phyloP scores from a whole-genome alignment of 345 rosid species.

The Populus alba region DNA sequence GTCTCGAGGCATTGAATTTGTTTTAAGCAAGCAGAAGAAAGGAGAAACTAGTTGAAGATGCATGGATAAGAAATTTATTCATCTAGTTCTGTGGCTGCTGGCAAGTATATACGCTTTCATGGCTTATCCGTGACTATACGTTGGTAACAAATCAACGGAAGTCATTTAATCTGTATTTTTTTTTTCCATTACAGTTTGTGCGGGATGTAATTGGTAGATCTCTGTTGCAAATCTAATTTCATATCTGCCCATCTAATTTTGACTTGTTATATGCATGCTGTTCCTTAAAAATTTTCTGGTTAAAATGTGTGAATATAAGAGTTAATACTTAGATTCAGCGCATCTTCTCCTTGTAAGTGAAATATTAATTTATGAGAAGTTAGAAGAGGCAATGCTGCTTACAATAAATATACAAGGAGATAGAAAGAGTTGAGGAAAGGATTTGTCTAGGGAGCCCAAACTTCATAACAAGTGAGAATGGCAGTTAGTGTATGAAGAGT shows the following conservation, averaged over 20 bases:
- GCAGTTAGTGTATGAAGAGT: neutral
- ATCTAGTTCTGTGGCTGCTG: no score
- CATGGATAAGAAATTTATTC: no score
- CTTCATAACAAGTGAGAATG: neutral
- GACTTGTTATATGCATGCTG: neutral
- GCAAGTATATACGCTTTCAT: no score
- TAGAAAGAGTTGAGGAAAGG: neutral
- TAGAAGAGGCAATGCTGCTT: neutral
- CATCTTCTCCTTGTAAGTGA: neutral
- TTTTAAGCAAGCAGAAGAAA: no score
- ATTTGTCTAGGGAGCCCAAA: neutral
- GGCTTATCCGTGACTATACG: no score
- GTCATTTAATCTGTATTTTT: no score
- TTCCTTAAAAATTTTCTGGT: neutral
- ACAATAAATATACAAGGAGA: neutral
- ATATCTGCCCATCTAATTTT: neutral
- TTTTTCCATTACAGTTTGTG: neutral
- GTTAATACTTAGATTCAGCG: neutral
- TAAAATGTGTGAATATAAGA: neutral
- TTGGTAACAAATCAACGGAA: no score
- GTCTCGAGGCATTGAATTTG: neutral
- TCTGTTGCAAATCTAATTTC: neutral
- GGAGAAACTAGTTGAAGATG: no score
- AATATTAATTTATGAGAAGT: neutral
- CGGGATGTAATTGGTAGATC: neutral